Evolutionary conservation across 345 rosid species (phyloP).

Genomic region (Aquilaria malaccensis): DNA sequence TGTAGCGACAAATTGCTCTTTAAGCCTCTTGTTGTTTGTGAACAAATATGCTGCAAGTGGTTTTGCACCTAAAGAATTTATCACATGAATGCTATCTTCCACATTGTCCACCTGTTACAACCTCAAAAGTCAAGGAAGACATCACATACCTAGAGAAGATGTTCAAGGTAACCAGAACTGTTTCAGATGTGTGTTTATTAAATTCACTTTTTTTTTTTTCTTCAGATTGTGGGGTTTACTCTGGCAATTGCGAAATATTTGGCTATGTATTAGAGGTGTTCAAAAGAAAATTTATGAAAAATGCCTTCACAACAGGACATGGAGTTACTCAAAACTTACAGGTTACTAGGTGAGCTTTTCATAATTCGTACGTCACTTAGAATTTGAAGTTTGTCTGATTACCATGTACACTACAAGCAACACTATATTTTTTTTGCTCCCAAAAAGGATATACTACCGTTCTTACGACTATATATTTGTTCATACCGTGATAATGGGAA

Average conservation of each 20-base stretch:
- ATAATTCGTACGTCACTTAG: too few species aligned
- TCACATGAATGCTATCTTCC: slow-evolving; percentile 71
- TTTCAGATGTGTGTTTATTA: not conserved
- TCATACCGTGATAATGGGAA: slow-evolving; percentile 70
- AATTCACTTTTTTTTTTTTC: not conserved
- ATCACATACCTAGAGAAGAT: not conserved
- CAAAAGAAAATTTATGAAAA: too few species aligned
- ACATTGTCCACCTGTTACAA: slow-evolving; percentile 56
- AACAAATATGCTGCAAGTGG: slow-evolving; percentile 96
- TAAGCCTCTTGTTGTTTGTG: slow-evolving; percentile 64
- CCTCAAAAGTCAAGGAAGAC: slow-evolving; percentile 2
- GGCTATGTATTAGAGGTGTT: not conserved
- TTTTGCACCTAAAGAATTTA: slow-evolving; percentile 68
- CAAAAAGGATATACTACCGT: too few species aligned
- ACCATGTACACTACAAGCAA: too few species aligned
- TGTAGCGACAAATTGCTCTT: slow-evolving; percentile 50
- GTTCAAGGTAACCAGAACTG: too few species aligned
- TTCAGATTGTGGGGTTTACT: not conserved
- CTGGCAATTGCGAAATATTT: not conserved
- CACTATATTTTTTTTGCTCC: too few species aligned
- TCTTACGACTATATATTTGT: not conserved
- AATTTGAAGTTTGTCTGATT: too few species aligned
- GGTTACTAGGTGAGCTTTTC: too few species aligned
- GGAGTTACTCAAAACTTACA: too few species aligned
- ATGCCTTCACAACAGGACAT: too few species aligned